Conservation (phyloP, 1,284 basidiomycete species). For the Stygiomarasmius scandens region DNA sequence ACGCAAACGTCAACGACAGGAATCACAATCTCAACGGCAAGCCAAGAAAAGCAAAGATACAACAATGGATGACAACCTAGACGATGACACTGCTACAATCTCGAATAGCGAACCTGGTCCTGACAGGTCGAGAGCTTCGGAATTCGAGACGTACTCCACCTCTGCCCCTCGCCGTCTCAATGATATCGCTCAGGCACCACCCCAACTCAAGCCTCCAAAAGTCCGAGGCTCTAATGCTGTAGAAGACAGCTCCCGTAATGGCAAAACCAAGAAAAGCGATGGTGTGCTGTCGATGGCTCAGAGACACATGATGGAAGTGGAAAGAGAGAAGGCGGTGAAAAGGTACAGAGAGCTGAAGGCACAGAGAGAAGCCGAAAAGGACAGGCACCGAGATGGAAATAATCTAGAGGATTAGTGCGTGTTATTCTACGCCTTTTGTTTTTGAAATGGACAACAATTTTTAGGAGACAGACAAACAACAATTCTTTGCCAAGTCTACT, state of each 20-base stretch:
- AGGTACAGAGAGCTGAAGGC: slow-evolving; percentile 73
- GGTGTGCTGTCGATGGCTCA: slow-evolving; percentile 73
- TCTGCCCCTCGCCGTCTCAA: slow-evolving; percentile 67
- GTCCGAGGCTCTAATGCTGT: slow-evolving; percentile 14
- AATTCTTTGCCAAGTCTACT: too few species aligned
- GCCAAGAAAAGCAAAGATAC: background rate
- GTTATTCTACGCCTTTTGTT: too few species aligned
- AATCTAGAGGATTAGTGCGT: too few species aligned
- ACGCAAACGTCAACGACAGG: slow-evolving; percentile 26
- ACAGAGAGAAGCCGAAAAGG: background rate
- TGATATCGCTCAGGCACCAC: slow-evolving; percentile 70
- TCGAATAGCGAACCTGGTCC: slow-evolving; percentile 7
- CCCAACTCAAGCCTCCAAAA: slow-evolving; percentile 42
- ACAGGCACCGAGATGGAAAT: background rate
- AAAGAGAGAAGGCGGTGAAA: slow-evolving; percentile 67
- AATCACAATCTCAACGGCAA: background rate
- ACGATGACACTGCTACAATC: slow-evolving; percentile 14
- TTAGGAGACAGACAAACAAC: too few species aligned
- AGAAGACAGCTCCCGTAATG: slow-evolving; percentile 20
- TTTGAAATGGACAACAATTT: too few species aligned
- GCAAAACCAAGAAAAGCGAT: slow-evolving; percentile 31
- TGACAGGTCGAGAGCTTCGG: too few species aligned
- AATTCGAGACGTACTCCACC: slow-evolving; percentile 36
- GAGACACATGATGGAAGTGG: slow-evolving; percentile 72
- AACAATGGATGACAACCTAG: slow-evolving; percentile 14